Evolutionary conservation across 345 rosid genomes (phyloP), one percentile per base, ranked within the genome.

Genomic region (Geranium brycei): DNA sequence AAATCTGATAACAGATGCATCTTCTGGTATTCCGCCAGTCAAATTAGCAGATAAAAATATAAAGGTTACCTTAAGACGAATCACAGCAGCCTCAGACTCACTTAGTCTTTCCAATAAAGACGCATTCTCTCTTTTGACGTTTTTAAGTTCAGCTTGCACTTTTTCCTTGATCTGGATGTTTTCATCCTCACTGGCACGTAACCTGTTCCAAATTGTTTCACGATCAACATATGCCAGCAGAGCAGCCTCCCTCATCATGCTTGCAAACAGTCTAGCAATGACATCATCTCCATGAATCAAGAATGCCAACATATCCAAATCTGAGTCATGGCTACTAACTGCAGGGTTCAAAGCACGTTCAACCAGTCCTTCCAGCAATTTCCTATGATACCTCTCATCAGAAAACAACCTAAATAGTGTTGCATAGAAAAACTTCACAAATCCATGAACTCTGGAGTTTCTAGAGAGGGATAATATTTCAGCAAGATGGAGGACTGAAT

Each of bases 241-340:
- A 61, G 53, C 51, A 67, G 11, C 51, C 14, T 67, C 70, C 32
- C 18, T 10, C 70, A 67, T 53, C 60, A 60, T 67, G 59, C 19
- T 51, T 17, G 61, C 19, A 51, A 67, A 23, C 4, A 59, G 64
- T 32, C 32, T 55, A 18, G 31, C 64, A 28, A 67, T n/a, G 28
- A 1, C 59, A 5, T 18, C 17, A 3, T 67, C 70, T 63, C 32
- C 31, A 4, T 19, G 31, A 31, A 67, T 28, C 51, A 67, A 67
- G 51, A 61, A 23, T 23, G 19, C 31, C 64, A 67, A 60, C 5
- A 53, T 32, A 17, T 61, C 70, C 64, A 67, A 38, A 31, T 19
- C 12, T 16, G 30, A 28, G 18, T 66, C 51, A 16, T 5, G 13
- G 60, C 18, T 2, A 51, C 17, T 61, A 31, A 30, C 64, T 2